A percentile compares a stretch with the other conserved stretches of the same genome.
phyloP scores from a whole-genome alignment of 2,329 filamentous ascomycete species.

The Botrytis fabae region DNA sequence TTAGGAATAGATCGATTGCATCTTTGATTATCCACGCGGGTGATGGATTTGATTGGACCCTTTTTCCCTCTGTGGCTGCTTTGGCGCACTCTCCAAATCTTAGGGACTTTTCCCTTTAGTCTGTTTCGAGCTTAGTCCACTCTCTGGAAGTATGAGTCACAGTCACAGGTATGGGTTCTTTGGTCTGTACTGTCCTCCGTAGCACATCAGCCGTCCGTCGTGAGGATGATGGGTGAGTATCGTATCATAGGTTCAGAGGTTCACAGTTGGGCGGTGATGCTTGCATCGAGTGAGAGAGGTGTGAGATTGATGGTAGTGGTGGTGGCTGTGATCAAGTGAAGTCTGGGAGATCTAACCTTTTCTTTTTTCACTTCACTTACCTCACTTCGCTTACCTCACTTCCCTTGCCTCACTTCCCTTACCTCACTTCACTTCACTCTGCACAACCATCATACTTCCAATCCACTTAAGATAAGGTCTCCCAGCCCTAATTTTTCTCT shows the following conservation, averaged over 20 bases:
- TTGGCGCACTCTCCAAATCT: background rate
- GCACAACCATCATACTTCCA: background rate
- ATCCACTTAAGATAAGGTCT: background rate
- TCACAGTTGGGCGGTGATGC: too few species aligned
- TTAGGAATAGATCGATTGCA: background rate
- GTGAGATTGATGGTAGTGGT: background rate
- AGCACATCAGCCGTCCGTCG: background rate
- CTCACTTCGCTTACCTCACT: too few species aligned
- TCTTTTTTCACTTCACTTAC: background rate
- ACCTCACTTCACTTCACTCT: background rate
- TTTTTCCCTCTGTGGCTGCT: background rate
- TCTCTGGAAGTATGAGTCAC: slow-evolving; percentile 2
- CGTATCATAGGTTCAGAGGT: too few species aligned
- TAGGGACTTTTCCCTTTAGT: background rate
- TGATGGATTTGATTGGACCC: background rate
- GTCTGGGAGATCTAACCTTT: background rate
- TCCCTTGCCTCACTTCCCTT: background rate
- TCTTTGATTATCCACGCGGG: background rate
- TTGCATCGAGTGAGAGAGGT: background rate
- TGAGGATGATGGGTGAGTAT: background rate
- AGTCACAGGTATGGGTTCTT: background rate
- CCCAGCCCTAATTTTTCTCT: background rate
- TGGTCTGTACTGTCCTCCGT: background rate
- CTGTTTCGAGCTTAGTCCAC: background rate
- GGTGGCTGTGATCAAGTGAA: background rate